Evolutionary conservation across 768 basidiomycete genomes (phyloP), one percentile per base, ranked within the genome.

Genomic region (Postia placenta): DNA sequence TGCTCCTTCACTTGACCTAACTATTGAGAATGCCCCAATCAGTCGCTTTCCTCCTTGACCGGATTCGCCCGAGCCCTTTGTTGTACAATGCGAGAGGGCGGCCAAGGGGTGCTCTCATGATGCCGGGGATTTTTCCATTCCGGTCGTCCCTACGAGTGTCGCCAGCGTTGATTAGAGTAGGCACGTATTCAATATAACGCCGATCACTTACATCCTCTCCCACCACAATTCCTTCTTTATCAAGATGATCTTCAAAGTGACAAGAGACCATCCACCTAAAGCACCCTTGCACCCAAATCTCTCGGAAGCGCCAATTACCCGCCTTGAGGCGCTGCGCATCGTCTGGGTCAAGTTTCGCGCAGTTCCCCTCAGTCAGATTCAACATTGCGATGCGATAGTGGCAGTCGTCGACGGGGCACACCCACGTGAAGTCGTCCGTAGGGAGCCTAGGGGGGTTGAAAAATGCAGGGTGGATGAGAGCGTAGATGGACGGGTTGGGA

Each of bases 361-460:
- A 51, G 41, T 74, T 61, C 22, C 71, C 67, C 12, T 65, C 61
- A 4, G 63, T 63, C 27, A 74, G 63, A 26, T 70, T 50, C 27
- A 76, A 62, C 11, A 85, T 54, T 60, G 83, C 69, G 43, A 83
- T 72, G 0, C 53, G 40, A 50, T 75, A 70, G 4, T 49, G 19
- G 60, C 83, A 85, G 5, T 51, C 58, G 38, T 52, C 56, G 33
- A 70, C 56, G 9, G 74, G 71, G 55, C 83, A 85, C 53, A 64
- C 60, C 83, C 83, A 85, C 19, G 65, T 66, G 51, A 79, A 71
- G 24, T 72, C 64, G 2, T 71, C 71, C 5, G 62, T 60, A 7
- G 69, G 71, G 33, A 80, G 63, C 0, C 54, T 49, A 5, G 80
- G 79, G 0, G 64, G 60, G 7, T 57, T 42, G 30, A 60, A 63